Evolutionary conservation across 83 land plant genomes (phyloP), one percentile per base, ranked within the genome.

Genomic region (Larix sibirica): DNA sequence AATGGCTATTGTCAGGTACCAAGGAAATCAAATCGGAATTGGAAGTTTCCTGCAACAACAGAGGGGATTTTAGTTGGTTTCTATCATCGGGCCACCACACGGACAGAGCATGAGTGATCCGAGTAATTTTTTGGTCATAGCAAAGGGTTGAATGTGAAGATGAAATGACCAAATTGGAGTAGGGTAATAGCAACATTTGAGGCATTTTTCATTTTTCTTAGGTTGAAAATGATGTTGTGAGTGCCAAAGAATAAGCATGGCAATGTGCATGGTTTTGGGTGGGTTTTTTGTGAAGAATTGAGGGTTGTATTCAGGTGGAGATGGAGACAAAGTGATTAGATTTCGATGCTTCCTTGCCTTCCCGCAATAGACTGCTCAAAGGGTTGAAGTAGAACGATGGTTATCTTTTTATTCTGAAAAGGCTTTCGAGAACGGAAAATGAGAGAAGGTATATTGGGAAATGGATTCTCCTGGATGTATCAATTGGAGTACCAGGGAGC

Each of bases 321-420:
- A 42, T 42, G 44, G 44, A 42, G 44, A 42, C 44, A 4, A 42
- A 5, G 6, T 5, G 44, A 42, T 71, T 44, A 10, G 76, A 71
- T 36, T 44, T 21, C 23, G 76, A 44, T 42, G 76, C 76, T n/a
- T 40, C 47, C 33, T 47, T 71, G 76, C 76, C 76, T 40, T 44
- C 76, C 40, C 54, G 76, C n/a, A 71, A 71, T 50, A 36, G 76
- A 44, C 17, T 71, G 47, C 76, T 71, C 47, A 44, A 44, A 40
- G 76, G 76, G 54, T 6, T 71, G 76, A 71, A 71, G 24, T 44
- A 71, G 24, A 71, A 71, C 54, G 76, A 44, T 38, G 47, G 76
- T 38, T 71, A 6, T 38, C 23, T 42, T 38, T 50, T 6, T 20
- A n/a, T 0, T 40, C 33, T 14, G 44, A 18, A 33, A 70, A 70